Percentiles rank a stretch among this genome's conserved stretches.
Conservation (phyloP, 768 basidiomycete genomes). For the Sarcomyxa edulis region DNA sequence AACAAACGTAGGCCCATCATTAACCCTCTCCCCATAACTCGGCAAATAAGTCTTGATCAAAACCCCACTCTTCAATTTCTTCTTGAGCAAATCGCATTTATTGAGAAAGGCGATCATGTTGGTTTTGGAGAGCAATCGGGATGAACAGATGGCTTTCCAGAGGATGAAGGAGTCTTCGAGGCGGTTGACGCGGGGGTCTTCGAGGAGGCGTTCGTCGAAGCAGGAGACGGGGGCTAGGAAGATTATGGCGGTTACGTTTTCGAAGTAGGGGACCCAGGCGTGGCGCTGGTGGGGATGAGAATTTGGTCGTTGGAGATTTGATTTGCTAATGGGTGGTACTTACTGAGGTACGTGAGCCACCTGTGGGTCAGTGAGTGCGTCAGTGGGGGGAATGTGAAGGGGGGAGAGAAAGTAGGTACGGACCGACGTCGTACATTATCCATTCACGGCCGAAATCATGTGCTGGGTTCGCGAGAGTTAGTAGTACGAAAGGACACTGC, state of each 20-base stretch:
- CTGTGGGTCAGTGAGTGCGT: no score
- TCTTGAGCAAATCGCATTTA: conserved; percentile 61
- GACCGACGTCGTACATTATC: conserved; percentile 68
- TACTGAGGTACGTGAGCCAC: conserved; percentile 55
- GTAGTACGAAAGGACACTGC: conserved; percentile 2
- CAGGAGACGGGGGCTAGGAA: conserved; percentile 43
- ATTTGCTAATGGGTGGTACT: conserved; percentile 14
- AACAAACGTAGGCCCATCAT: conserved; percentile 47
- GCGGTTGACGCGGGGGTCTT: conserved; percentile 60
- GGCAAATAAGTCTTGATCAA: conserved; percentile 50
- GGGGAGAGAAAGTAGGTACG: no score
- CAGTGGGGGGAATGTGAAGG: no score
- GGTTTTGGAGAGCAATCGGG: conserved; percentile 50
- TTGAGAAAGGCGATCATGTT: conserved; percentile 73
- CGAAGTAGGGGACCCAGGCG: conserved; percentile 71
- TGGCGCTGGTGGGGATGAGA: conserved; percentile 39
- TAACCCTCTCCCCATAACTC: conserved; percentile 57
- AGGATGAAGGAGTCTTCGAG: conserved; percentile 69
- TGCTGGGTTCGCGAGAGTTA: conserved; percentile 2
- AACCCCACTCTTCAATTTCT: conserved; percentile 41
- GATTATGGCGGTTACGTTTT: conserved; percentile 70
- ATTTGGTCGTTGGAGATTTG: not conserved
- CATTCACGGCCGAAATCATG: conserved; percentile 44
- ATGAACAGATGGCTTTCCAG: conserved; percentile 60
- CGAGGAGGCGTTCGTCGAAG: conserved; percentile 42